Evolutionary conservation across 306 rosid genomes (phyloP).

Genomic region (Fragaria iinumae): DNA sequence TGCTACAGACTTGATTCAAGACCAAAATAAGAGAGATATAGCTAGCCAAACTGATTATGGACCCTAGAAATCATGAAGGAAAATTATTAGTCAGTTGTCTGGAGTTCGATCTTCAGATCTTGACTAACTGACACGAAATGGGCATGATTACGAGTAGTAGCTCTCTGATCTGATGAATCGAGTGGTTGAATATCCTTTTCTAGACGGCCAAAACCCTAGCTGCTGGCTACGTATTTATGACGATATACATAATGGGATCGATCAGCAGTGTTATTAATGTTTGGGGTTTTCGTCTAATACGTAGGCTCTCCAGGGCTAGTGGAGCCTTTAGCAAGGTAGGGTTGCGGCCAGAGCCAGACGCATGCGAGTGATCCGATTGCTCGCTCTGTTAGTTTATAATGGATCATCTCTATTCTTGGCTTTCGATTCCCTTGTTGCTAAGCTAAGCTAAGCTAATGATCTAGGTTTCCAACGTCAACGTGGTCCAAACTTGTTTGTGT

Average conservation of each 20-base stretch:
- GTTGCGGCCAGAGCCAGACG: slow-evolving; percentile 12
- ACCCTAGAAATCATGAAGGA: not conserved
- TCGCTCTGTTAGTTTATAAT: not conserved
- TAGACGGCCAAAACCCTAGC: not conserved
- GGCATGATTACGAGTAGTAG: slow-evolving; percentile 18
- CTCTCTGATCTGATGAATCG: not conserved
- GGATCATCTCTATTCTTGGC: not conserved
- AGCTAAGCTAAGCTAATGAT: not conserved
- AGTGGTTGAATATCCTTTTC: slow-evolving; percentile 7
- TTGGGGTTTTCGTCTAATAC: not conserved
- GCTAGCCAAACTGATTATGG: not conserved
- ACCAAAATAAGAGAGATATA: not conserved
- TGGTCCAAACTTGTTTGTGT: slow-evolving; percentile 4
- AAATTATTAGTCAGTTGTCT: not conserved
- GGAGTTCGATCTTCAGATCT: not conserved
- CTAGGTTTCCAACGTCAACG: not conserved
- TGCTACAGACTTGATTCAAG: not conserved
- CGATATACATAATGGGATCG: not conserved
- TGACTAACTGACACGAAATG: slow-evolving; percentile 11
- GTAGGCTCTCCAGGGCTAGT: slow-evolving; percentile 7
- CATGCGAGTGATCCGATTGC: slow-evolving; percentile 6
- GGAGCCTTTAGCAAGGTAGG: slow-evolving; percentile 2
- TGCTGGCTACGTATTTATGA: not conserved
- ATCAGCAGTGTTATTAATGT: not conserved
- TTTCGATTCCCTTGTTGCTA: not conserved